Base-by-base conservation (phyloP, 441 rosid species). In the Eruca vesicaria region DNA sequence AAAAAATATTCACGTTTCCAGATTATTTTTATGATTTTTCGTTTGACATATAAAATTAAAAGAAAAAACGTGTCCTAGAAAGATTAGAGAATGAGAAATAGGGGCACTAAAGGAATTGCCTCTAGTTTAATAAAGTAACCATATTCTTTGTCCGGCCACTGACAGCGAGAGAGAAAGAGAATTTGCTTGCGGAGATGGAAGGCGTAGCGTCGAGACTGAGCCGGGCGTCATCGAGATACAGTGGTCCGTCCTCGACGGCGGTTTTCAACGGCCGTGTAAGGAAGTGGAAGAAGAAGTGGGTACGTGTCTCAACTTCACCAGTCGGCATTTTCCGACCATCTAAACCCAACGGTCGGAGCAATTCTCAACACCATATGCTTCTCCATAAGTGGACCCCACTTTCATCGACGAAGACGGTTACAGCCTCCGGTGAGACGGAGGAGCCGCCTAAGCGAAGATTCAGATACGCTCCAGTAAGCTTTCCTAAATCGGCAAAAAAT, bases 401-500 rank as follows among this genome's bases (percentile, higher is more conserved):
- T 67, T 16, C 89, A 8, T 33, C 79, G 2, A 3, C 66, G 15
- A 56, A n/a, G n/a, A n/a, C 83, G 16, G 61, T 73, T 58, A 59
- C 83, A 66, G 50, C 80, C 68, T 71, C 68, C 7, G 72, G 82
- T 32, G 68, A 86, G 74, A 67, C 82, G 29, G 97, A 93, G 59
- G 93, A 89, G 82, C 90, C 95, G 21, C 91, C 90, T 3, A 86
- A 78, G 58, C 86, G 89, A 72, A 85, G 85, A 81, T 90, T 88
- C 82, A 92, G 97, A 50, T 95, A 95, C 76, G 86, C 98, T 76
- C 98, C 99, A 11, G 99, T 95, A 36, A 74, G 92, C 73, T 52
- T 26, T 23, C 41, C 23, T 12, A 8, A 36, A 52, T 26, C 28
- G 43, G 16, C 9, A 52, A 19, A 18, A 48, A 41, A 2, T 31